phyloP scores from a whole-genome alignment of 441 rosid species.

The Mallotus japonicus region DNA sequence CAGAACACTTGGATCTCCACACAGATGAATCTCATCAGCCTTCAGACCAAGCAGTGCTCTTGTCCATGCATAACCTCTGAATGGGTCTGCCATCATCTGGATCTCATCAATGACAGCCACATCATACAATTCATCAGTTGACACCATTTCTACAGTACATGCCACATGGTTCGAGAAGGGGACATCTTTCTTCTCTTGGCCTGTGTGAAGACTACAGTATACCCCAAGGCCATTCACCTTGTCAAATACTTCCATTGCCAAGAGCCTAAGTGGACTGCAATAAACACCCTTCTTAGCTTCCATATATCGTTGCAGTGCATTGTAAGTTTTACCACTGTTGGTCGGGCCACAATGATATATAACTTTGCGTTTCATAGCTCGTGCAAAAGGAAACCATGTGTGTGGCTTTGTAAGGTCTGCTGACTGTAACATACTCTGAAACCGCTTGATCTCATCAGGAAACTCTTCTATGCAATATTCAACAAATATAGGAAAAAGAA shows the following conservation, averaged over 20 bases:
- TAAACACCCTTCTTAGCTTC: constrained; percentile 89
- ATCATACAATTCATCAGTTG: constrained; percentile 67
- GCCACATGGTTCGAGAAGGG: constrained; percentile 82
- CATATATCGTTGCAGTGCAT: constrained; percentile 87
- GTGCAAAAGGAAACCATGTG: constrained; percentile 90
- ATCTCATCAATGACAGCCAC: constrained; percentile 94
- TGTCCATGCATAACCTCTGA: constrained; percentile 91
- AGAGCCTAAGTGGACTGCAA: constrained; percentile 89
- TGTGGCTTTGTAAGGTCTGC: constrained; percentile 92
- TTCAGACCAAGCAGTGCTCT: constrained; percentile 83
- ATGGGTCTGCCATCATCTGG: constrained; percentile 80
- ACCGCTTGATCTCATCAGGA: constrained; percentile 72
- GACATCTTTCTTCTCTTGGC: constrained; percentile 79
- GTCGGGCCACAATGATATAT: constrained; percentile 96
- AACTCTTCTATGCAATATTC: constrained; percentile 77
- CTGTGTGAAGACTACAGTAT: constrained; percentile 85
- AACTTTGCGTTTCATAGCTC: constrained; percentile 86
- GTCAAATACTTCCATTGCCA: constrained; percentile 98
- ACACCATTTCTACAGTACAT: constrained; percentile 93
- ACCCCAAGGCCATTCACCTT: constrained; percentile 82
- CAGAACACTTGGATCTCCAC: constrained; percentile 96
- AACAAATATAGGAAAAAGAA: constrained; percentile 76
- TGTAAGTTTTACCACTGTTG: constrained; percentile 93
- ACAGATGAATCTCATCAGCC: constrained; percentile 94
- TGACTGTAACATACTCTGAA: constrained; percentile 52